Evolutionary conservation across 2,329 filamentous ascomycete genomes (phyloP), one percentile per base, ranked within the genome.

Genomic region (Endothia cerciana): DNA sequence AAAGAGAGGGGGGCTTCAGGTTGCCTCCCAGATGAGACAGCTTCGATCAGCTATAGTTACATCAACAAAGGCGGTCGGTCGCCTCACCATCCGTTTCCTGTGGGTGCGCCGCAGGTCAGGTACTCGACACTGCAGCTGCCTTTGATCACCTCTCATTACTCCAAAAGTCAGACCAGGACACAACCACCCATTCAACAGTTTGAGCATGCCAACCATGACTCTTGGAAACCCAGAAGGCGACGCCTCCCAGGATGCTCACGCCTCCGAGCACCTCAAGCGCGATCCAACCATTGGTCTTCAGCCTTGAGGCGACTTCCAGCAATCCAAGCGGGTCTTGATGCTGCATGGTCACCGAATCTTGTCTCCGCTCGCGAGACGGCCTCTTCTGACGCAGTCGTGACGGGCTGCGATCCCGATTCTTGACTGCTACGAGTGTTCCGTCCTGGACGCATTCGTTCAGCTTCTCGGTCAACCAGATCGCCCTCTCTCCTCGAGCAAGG

Each of bases 321-420:
- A 97, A 76, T 0, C 93, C 93, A 0, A 97, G 81, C 0, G 94
- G 94, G 75, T 97, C 94, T 66, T 91, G 85, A 41, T 87, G 83
- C 47, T 58, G 64, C 60, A 65, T 62, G 60, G 68, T 60, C 62
- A 65, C 69, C 38, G 43, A 68, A 36, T 53, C 58, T 33, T 41
- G 62, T 28, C 22, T 60, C 45, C 28, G 36, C 22, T 51, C 45
- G 38, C 41, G 30, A 3, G 45, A 53, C 15, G 62, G 28, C 41
- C 60, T 63, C 62, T 64, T 63, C 13, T 62, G 64, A 10, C 55
- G 51, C 33, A 43, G 40, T 43, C 56, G 63, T 30, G 61, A 69
- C 17, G 41, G 53, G 22, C 67, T 60, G 30, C 59, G 65, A 17
- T 64, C 64, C 4, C 45, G 49, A 19, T 22, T 63, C 19, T 51